Base-by-base conservation (phyloP, 2,329 filamentous ascomycete genomes). In the Sporothrix mexicana region DNA sequence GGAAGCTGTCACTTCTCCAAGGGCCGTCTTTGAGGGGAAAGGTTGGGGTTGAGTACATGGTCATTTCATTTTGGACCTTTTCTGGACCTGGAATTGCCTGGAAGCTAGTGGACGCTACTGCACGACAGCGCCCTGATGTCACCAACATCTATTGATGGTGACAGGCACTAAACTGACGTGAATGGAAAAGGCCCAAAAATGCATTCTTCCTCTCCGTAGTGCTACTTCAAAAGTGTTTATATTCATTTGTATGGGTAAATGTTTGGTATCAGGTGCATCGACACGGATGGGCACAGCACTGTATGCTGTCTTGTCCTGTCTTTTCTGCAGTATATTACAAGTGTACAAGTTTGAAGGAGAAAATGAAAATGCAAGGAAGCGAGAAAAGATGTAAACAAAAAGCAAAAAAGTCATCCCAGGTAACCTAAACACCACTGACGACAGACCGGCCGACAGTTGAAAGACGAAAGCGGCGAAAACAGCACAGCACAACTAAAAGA, bases 281-380 rank as follows among this genome's bases (percentile, higher is more conserved):
- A 59, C 55, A 59, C 55, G 55, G 13, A 25, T 25, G 36, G 25
- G 36, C 9, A n/a, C 55, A 59, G 25, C 55, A 59, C 13, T 59
- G 25, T 59, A 59, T 36, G 55, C 55, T 36, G 55, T 36, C 25
- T 43, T 43, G 61, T 20, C 61, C 61, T 3, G 61, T 66, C 61
- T 47, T 66, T 47, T 64, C 36, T 66, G 41, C 41, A 23, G 41
- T 66, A 66, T 47, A 7, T 66, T 66, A 66, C 61, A 66, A 66
- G 61, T 23, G 61, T 66, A 45, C 10, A 47, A 3, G 61, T 9
- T 36, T 36, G 30, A 7, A 36, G 7, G 30, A 36, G 23, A 25
- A 15, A 55, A n/a, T 9, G 30, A n/a, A 17, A 3, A 69, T 15
- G 49, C 2, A 41, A 20, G 13, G 30, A 36, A 36, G 30, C 30